These are phyloP conservation scores for Cladophialophora immunda DNA, from an alignment of 2,329 filamentous ascomycete genomes.

Conservation along the genomic window DNA sequence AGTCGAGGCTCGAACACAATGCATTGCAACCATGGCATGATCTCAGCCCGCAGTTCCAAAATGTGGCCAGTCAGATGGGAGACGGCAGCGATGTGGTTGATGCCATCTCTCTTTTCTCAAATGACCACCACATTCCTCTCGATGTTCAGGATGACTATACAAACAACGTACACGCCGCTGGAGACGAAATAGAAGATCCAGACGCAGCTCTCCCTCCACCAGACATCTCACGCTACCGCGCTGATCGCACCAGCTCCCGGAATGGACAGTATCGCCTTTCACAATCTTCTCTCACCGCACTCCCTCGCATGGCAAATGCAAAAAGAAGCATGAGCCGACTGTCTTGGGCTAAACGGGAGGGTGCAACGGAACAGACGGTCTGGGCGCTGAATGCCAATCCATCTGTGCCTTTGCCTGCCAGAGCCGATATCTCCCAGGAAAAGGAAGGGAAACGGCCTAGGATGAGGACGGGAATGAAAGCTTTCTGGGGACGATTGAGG, in stretches of 20 bases:
- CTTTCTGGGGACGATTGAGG: not conserved
- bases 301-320: not conserved
- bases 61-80: not conserved
- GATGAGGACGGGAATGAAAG: not conserved
- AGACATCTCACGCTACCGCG: constrained; percentile 26
- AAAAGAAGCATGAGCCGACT: not conserved
- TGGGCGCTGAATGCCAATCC: not conserved
- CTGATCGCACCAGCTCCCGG: constrained; percentile 2
- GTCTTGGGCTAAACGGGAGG: not conserved
- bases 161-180: not conserved
- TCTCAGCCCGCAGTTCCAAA: not conserved
- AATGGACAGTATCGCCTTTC: not conserved
- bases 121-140: not conserved
- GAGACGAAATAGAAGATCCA: constrained; percentile 13
- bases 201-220: constrained; percentile 26
- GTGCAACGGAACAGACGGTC: not conserved
- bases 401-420: not conserved
- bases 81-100: not conserved
- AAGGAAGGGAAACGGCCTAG: not conserved
- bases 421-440: not conserved
- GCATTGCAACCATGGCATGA: not conserved
- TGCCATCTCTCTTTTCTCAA: not conserved
- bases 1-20: not conserved
- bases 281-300: not conserved
- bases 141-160: not conserved